Conservation (phyloP, 768 basidiomycete species). For the Psilocybe azurescens region DNA sequence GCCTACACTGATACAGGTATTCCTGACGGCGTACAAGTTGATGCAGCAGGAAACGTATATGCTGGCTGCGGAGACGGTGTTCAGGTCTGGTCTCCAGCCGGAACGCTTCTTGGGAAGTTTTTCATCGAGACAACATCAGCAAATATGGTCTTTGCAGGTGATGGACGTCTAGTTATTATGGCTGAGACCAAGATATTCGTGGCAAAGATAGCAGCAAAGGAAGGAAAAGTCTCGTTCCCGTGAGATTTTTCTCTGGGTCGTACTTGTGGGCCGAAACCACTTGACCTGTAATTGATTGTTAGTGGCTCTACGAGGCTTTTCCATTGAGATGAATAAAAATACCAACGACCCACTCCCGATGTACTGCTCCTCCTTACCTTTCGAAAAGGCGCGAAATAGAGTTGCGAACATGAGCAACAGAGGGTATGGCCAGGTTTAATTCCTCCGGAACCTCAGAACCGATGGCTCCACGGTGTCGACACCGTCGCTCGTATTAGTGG, state of each 20-base stretch:
- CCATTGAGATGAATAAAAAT: too few species aligned
- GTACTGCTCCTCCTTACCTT: too few species aligned
- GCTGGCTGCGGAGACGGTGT: slow-evolving; percentile 73
- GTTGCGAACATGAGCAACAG: too few species aligned
- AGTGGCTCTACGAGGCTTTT: too few species aligned
- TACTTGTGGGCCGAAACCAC: too few species aligned
- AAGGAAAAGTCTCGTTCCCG: slow-evolving; percentile 19
- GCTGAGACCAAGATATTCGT: slow-evolving; percentile 54
- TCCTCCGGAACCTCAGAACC: too few species aligned
- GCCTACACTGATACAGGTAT: slow-evolving; percentile 70
- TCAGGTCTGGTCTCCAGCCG: slow-evolving; percentile 50
- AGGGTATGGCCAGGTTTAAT: too few species aligned
- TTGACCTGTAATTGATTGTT: too few species aligned
- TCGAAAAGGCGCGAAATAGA: too few species aligned
- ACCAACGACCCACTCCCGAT: too few species aligned
- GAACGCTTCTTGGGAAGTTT: slow-evolving; percentile 68
- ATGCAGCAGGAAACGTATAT: slow-evolving; percentile 68
- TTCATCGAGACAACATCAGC: slow-evolving; percentile 52
- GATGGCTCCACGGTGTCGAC: too few species aligned
- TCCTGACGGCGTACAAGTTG: slow-evolving; percentile 72
- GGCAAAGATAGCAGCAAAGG: slow-evolving; percentile 48
- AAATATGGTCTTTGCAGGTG: slow-evolving; percentile 51
- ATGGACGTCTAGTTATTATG: slow-evolving; percentile 48
- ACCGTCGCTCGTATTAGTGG: too few species aligned
- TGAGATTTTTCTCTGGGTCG: background rate